Evolutionary conservation across 257 asterid species (phyloP).

Genomic region (Gynochthodes officinalis): DNA sequence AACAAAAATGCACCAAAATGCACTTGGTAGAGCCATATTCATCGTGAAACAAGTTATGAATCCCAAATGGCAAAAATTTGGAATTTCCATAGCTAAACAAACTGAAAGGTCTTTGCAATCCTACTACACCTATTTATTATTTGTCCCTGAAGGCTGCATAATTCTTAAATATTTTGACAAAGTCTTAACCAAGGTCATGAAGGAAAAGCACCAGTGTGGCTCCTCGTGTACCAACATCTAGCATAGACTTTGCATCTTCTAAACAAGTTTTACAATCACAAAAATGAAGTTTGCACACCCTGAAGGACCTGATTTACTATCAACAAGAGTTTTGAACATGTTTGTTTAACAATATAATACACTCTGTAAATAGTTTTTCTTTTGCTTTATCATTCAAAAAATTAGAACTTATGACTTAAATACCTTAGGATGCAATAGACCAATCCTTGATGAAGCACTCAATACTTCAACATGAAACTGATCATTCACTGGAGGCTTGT

Average conservation of each 20-base stretch:
- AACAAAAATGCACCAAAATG: too few species aligned
- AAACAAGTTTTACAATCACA: too few species aligned
- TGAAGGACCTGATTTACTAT: not conserved
- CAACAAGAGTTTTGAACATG: not conserved
- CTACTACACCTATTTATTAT: not conserved
- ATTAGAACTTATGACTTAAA: conserved; percentile 6
- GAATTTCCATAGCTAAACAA: not conserved
- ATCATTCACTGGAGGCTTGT: conserved; percentile 81
- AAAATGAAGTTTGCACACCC: not conserved
- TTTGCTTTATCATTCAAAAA: conserved; percentile 1
- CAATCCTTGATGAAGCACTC: conserved; percentile 80
- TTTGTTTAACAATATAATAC: not conserved
- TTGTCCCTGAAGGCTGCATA: not conserved
- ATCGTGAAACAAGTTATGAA: not conserved
- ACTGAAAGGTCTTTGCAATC: not conserved
- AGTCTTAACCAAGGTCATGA: not conserved
- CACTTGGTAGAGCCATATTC: not conserved
- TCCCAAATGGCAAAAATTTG: not conserved
- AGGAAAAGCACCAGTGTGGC: not conserved
- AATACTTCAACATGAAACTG: conserved; percentile 74
- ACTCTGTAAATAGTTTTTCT: not conserved
- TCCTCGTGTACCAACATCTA: not conserved
- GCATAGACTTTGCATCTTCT: too few species aligned
- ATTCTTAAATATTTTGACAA: too few species aligned
- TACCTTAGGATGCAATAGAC: conserved; percentile 97